Percentiles rank a stretch among this genome's conserved stretches.
phyloP scores from a whole-genome alignment of 164 flowering plant species.

The Umbellularia californica region DNA sequence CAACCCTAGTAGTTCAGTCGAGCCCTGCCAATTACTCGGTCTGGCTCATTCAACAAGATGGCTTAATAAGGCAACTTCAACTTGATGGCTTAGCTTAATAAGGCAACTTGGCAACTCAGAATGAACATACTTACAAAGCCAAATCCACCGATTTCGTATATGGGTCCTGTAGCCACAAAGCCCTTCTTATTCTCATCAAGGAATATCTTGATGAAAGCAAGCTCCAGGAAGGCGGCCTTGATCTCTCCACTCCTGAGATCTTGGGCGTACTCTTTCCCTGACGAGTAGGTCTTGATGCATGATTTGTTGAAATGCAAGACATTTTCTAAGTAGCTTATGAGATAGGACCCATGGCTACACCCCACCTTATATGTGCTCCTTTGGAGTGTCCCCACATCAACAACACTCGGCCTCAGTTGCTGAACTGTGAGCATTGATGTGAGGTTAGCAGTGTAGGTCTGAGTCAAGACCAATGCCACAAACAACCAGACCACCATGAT shows the following conservation, averaged over 20 bases:
- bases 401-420: not conserved
- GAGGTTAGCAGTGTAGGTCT: constrained; percentile 27
- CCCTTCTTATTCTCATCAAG: not conserved
- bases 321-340: constrained; percentile 17
- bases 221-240: constrained; percentile 15
- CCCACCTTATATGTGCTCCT: constrained; percentile 18
- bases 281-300: not conserved
- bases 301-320: constrained; percentile 11
- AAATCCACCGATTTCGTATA: constrained; percentile 16
- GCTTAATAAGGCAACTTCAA: too few species aligned
- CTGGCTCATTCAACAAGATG: too few species aligned
- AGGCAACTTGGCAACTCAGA: too few species aligned
- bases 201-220: constrained; percentile 3
- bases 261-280: not conserved
- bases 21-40: too few species aligned
- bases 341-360: constrained; percentile 21
- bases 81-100: too few species aligned
- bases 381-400: constrained; percentile 19
- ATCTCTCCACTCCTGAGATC: constrained; percentile 1
- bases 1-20: too few species aligned
- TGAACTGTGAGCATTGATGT: constrained; percentile 21
- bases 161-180: not conserved
- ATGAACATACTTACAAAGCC: constrained; percentile 14
- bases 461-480: constrained; percentile 14
- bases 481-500: constrained; percentile 27